phyloP scores from a whole-genome alignment of 768 basidiomycete genomes.

The Hemileccinum impolitum region DNA sequence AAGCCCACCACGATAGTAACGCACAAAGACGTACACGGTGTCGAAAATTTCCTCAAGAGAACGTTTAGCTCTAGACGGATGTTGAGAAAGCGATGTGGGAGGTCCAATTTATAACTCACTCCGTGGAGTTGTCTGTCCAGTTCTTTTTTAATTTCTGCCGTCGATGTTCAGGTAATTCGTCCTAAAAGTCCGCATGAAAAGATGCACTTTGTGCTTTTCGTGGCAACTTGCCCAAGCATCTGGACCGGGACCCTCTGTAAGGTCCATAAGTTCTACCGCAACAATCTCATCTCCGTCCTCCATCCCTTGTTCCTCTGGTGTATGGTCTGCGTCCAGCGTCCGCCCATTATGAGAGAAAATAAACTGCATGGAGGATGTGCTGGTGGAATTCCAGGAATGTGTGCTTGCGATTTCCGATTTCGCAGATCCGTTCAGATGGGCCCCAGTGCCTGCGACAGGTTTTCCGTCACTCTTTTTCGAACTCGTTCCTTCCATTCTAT shows the following conservation, averaged over 20 bases:
- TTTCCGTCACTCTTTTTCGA: slow-evolving; percentile 44
- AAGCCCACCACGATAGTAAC: neutral
- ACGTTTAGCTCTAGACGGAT: slow-evolving; percentile 54
- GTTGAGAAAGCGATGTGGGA: slow-evolving; percentile 1
- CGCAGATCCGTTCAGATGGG: slow-evolving; percentile 46
- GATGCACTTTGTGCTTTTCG: neutral
- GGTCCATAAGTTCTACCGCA: slow-evolving; percentile 87
- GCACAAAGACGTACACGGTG: slow-evolving; percentile 57
- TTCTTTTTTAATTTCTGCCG: slow-evolving; percentile 75
- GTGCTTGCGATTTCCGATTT: slow-evolving; percentile 50
- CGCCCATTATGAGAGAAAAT: slow-evolving; percentile 83
- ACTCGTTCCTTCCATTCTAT: slow-evolving; percentile 70
- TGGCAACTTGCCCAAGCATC: slow-evolving; percentile 57
- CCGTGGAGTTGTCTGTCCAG: slow-evolving; percentile 72
- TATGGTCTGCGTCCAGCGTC: slow-evolving; percentile 74
- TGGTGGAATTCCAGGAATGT: slow-evolving; percentile 38
- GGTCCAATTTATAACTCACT: slow-evolving; percentile 45
- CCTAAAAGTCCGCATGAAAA: slow-evolving; percentile 37
- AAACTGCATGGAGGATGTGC: slow-evolving; percentile 62
- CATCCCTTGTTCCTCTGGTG: slow-evolving; percentile 83
- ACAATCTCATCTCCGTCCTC: slow-evolving; percentile 88
- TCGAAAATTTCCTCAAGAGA: slow-evolving; percentile 84
- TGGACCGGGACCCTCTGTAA: slow-evolving; percentile 64
- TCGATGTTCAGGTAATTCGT: slow-evolving; percentile 59
- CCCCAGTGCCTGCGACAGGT: slow-evolving; percentile 18